These are phyloP conservation scores for Lactuca sativa DNA, from an alignment of 129 eudicot species.

Conservation along the genomic window DNA sequence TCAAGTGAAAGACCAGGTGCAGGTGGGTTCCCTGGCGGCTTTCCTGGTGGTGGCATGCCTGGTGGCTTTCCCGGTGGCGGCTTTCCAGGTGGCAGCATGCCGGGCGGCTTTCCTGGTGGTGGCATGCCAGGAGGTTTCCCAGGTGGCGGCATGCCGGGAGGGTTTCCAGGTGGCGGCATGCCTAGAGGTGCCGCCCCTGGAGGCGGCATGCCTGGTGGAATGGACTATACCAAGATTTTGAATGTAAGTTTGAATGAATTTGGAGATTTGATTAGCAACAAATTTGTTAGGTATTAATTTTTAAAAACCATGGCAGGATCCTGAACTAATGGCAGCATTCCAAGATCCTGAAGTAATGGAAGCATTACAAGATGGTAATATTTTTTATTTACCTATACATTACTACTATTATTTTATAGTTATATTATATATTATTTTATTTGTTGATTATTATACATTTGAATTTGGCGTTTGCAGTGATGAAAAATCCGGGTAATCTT, in stretches of 20 bases:
- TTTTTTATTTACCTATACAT: background rate
- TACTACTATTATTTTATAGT: too few relatives aligned
- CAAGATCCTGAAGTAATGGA: conserved; percentile 88
- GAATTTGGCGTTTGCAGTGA: conserved; percentile 43
- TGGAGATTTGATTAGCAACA: background rate
- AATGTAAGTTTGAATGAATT: conserved; percentile 45
- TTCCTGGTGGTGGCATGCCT: conserved; percentile 51
- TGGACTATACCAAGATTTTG: conserved; percentile 66
- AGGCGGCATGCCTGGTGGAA: conserved; percentile 48
- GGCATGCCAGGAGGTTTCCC: too few relatives aligned
- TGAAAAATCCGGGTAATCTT: conserved; percentile 78
- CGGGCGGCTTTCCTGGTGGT: background rate
- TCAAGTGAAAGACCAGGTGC: conserved; percentile 47
- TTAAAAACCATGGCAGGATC: conserved; percentile 46
- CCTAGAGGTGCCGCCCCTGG: background rate
- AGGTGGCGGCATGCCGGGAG: conserved; percentile 48
- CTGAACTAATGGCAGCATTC: conserved; percentile 77
- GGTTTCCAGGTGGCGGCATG: background rate
- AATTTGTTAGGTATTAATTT: too few relatives aligned
- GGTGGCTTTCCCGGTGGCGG: conserved; percentile 44
- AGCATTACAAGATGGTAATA: conserved; percentile 79
- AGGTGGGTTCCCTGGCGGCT: conserved; percentile 43
- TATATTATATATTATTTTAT: background rate
- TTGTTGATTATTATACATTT: background rate
- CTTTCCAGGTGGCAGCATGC: conserved; percentile 49